phyloP scores from a whole-genome alignment of 129 eudicot genomes.

The Silybum marianum region DNA sequence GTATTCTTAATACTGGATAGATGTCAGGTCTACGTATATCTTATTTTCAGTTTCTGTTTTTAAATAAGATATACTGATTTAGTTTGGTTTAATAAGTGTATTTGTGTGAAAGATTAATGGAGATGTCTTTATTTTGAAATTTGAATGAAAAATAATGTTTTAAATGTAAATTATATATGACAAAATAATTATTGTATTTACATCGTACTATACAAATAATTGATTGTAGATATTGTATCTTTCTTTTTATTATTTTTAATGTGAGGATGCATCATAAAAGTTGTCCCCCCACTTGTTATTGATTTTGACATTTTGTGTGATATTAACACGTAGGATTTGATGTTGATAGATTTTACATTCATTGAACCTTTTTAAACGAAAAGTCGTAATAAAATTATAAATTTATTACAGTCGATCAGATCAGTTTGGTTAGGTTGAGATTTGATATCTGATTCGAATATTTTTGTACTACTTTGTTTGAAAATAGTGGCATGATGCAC shows the following conservation, averaged over 20 bases:
- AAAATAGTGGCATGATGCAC: neutral
- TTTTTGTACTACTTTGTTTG: neutral
- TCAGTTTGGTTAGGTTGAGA: no score
- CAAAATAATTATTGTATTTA: neutral
- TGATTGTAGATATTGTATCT: neutral
- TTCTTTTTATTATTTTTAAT: neutral
- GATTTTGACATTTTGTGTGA: neutral
- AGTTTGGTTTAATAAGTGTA: neutral
- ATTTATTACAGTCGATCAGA: neutral
- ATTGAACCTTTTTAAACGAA: slow-evolving; percentile 14
- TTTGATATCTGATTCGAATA: neutral
- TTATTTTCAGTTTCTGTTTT: neutral
- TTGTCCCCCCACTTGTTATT: neutral
- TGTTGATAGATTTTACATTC: neutral
- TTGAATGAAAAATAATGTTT: no score
- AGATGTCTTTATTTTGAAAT: neutral
- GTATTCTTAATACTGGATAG: slow-evolving; percentile 28
- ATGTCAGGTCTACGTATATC: neutral
- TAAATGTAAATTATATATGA: no score
- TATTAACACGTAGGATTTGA: neutral
- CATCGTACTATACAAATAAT: neutral
- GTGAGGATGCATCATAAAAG: neutral
- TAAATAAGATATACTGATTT: neutral
- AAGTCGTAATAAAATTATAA: neutral
- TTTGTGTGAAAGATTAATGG: neutral